Evolutionary conservation across 1,284 basidiomycete genomes (phyloP).

Genomic region (Pholiota adiposa): DNA sequence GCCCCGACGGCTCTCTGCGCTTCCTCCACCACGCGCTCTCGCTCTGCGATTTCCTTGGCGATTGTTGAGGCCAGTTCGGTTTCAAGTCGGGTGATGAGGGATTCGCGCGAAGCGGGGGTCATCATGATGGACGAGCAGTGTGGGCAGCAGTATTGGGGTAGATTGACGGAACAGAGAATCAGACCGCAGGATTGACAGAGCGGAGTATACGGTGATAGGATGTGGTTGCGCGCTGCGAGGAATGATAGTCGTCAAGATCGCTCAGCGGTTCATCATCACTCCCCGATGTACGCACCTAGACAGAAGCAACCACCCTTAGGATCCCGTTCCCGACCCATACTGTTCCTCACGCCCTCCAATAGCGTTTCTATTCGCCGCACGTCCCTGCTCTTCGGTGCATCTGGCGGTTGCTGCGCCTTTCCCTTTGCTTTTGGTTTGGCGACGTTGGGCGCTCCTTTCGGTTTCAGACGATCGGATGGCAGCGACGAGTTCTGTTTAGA

Average conservation of each 20-base stretch:
- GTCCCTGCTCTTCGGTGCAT: slow-evolving; percentile 18
- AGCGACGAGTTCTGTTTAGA: slow-evolving; percentile 40
- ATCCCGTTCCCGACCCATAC: slow-evolving; percentile 45
- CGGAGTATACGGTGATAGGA: slow-evolving; percentile 56
- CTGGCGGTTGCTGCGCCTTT: slow-evolving; percentile 11
- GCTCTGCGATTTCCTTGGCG: slow-evolving; percentile 51
- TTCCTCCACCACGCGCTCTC: slow-evolving; percentile 48
- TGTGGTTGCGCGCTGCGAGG: slow-evolving; percentile 59
- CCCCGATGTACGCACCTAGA: slow-evolving; percentile 47
- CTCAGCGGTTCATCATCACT: background rate
- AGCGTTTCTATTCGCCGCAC: slow-evolving; percentile 47
- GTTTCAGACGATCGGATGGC: slow-evolving; percentile 52
- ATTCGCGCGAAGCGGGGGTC: slow-evolving; percentile 32
- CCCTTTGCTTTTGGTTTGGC: slow-evolving; percentile 34
- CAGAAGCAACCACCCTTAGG: slow-evolving; percentile 71
- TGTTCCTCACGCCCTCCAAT: slow-evolving; percentile 36
- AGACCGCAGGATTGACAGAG: slow-evolving; percentile 65
- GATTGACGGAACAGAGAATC: slow-evolving; percentile 62
- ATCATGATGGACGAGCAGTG: slow-evolving; percentile 52
- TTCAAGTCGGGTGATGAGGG: slow-evolving; percentile 48
- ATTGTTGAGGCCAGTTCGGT: slow-evolving; percentile 46
- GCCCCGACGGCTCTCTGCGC: slow-evolving; percentile 57
- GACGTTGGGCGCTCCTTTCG: slow-evolving; percentile 24
- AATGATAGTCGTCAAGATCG: background rate
- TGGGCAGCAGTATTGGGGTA: slow-evolving; percentile 59